A percentile compares a stretch with the other conserved stretches of the same genome.
These are phyloP conservation scores for Trypanosomatidae sp. DNA, from an alignment of 208 protist genomes.

Conservation along the genomic window DNA sequence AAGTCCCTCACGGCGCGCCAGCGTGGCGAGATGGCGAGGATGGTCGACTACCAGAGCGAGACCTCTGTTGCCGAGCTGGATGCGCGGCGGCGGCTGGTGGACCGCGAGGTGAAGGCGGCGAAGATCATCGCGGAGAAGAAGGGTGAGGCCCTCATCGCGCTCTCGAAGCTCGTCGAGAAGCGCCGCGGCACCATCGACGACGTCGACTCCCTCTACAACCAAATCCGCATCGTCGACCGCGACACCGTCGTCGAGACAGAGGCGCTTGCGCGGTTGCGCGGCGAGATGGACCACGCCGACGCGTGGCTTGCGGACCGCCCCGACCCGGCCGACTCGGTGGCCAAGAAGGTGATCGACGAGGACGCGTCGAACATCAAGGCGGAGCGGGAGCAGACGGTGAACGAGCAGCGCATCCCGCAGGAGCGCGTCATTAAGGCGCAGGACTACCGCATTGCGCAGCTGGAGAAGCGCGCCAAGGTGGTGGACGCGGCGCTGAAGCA, in stretches of 20 bases:
- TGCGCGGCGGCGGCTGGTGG: conserved; percentile 47
- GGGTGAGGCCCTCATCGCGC: conserved; percentile 45
- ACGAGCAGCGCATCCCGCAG: conserved; percentile 60
- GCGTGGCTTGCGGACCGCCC: conserved; percentile 47
- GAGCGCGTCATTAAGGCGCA: conserved; percentile 89
- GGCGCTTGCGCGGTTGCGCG: conserved; percentile 37
- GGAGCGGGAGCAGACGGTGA: conserved; percentile 52
- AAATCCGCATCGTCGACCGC: conserved; percentile 74
- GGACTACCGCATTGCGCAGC: conserved; percentile 79
- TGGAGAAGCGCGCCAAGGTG: conserved; percentile 65
- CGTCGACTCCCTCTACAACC: conserved; percentile 76
- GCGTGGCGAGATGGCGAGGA: conserved; percentile 7
- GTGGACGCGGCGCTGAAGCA: conserved; percentile 61
- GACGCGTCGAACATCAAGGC: conserved; percentile 50
- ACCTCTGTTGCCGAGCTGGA: conserved; percentile 48
- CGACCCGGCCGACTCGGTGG: conserved; percentile 32
- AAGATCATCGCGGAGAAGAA: conserved; percentile 64
- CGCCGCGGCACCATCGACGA: conserved; percentile 59
- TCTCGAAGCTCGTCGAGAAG: conserved; percentile 38
- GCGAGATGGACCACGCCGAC: conserved; percentile 54
- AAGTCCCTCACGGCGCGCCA: conserved; percentile 18
- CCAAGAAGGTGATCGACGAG: conserved; percentile 56
- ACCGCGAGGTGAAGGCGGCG: conserved; percentile 61
- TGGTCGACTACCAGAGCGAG: conserved; percentile 28
- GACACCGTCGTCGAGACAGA: conserved; percentile 58